Percentiles rank a stretch among this genome's conserved stretches.
Conservation (phyloP, 2,329 filamentous ascomycete genomes). For the Xylogone sp. region DNA sequence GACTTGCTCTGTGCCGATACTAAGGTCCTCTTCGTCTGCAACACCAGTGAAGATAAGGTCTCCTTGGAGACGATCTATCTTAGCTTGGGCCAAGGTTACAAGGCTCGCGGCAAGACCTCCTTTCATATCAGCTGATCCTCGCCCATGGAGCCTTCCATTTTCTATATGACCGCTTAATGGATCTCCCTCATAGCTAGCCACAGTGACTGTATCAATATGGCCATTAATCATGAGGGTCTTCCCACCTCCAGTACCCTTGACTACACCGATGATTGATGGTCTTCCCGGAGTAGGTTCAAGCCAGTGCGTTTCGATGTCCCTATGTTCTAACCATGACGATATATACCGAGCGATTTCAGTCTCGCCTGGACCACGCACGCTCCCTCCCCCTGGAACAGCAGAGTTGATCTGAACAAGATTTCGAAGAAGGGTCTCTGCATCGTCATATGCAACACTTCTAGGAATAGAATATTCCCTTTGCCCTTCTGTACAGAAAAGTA, state of each 20-base stretch:
- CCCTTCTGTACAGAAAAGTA: constrained; percentile 67
- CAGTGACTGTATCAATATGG: constrained; percentile 11
- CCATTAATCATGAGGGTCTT: constrained; percentile 9
- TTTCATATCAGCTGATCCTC: constrained; percentile 8
- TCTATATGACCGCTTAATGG: constrained; percentile 5
- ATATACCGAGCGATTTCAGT: constrained; percentile 42
- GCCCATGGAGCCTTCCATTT: constrained; percentile 5
- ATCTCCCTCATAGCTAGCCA: constrained; percentile 5
- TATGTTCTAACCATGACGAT: constrained; percentile 45
- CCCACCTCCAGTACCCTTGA: constrained; percentile 36
- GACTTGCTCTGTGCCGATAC: constrained; percentile 47
- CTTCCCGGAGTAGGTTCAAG: constrained; percentile 42
- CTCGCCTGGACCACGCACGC: constrained; percentile 41
- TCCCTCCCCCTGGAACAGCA: constrained; percentile 40
- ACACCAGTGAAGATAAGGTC: constrained; percentile 51
- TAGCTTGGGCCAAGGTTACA: constrained; percentile 35
- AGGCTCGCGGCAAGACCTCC: constrained; percentile 26
- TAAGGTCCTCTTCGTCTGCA: constrained; percentile 48
- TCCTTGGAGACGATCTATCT: constrained; percentile 34
- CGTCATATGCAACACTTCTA: constrained; percentile 35
- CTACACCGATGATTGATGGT: constrained; percentile 46
- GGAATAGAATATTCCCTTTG: constrained; percentile 48
- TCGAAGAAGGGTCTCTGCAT: constrained; percentile 39
- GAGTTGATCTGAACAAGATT: constrained; percentile 46
- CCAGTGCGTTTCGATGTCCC: constrained; percentile 46